These are phyloP conservation scores for Chionographis japonica DNA, from an alignment of 106 monocot species.

Conservation along the genomic window DNA sequence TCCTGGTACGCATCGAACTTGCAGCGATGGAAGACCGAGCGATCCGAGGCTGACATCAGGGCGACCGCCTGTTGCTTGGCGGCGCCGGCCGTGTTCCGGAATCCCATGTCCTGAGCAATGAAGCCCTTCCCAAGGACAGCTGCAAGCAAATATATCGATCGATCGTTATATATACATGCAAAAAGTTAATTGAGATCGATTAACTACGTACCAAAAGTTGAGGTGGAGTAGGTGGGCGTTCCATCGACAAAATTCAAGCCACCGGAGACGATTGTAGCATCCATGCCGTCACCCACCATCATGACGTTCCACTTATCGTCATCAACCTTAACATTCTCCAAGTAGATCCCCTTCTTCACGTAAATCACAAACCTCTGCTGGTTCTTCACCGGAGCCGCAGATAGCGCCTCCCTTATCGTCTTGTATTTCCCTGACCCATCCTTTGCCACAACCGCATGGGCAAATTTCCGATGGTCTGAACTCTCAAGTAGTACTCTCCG, in stretches of 20 bases:
- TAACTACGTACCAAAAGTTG: slow-evolving; percentile 40
- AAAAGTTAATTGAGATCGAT: too few species aligned
- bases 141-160: not conserved
- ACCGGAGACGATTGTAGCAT: slow-evolving; percentile 33
- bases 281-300: slow-evolving; percentile 42
- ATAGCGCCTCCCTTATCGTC: slow-evolving; percentile 14
- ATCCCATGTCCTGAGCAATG: slow-evolving; percentile 21
- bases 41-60: slow-evolving; percentile 18
- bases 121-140: slow-evolving; percentile 14
- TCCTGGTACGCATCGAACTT: slow-evolving; percentile 28
- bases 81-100: slow-evolving; percentile 22
- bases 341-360: slow-evolving; percentile 42
- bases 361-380: slow-evolving; percentile 27
- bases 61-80: slow-evolving; percentile 26
- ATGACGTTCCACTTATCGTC: slow-evolving; percentile 48
- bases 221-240: slow-evolving; percentile 32
- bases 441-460: slow-evolving; percentile 24
- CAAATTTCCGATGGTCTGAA: not conserved
- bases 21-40: slow-evolving; percentile 26
- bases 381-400: slow-evolving; percentile 10
- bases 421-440: slow-evolving; percentile 24
- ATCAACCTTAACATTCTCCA: slow-evolving; percentile 39
- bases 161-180: too few species aligned
- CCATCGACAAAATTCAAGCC: slow-evolving; percentile 37
- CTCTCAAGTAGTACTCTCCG: not conserved